These are phyloP conservation scores for Laburnicola sp. DNA, from an alignment of 2,329 filamentous ascomycete species.

Conservation along the genomic window DNA sequence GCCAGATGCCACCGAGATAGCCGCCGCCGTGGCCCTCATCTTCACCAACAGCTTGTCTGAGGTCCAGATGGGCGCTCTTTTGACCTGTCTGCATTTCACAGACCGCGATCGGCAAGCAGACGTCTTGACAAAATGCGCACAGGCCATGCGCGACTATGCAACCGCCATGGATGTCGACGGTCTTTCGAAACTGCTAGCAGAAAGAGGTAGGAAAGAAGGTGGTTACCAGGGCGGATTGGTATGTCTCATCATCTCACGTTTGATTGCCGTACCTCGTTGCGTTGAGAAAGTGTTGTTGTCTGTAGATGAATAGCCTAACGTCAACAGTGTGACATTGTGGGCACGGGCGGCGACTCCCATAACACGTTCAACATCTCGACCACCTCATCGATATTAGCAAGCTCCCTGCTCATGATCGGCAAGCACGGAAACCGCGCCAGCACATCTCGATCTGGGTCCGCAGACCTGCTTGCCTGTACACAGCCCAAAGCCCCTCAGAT, in stretches of 20 bases:
- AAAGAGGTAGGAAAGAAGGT: slow-evolving; percentile 67
- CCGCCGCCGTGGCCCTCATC: slow-evolving; percentile 84
- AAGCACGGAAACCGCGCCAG: slow-evolving; percentile 97
- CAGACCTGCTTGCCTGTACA: slow-evolving; percentile 82
- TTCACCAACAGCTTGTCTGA: slow-evolving; percentile 90
- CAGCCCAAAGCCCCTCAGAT: slow-evolving; percentile 73
- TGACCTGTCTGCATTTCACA: slow-evolving; percentile 92
- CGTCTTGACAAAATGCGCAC: slow-evolving; percentile 82
- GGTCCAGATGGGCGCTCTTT: slow-evolving; percentile 80
- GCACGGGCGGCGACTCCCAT: slow-evolving; percentile 93
- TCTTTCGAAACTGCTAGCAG: slow-evolving; percentile 64
- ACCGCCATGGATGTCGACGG: slow-evolving; percentile 67
- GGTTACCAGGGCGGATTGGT: slow-evolving; percentile 82
- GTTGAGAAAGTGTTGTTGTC: no score
- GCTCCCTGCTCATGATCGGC: slow-evolving; percentile 78
- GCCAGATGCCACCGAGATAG: slow-evolving; percentile 74
- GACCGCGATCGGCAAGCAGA: slow-evolving; percentile 80
- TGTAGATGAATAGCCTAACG: not conserved
- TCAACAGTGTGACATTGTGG: slow-evolving; percentile 84
- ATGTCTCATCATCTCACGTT: slow-evolving; percentile 44
- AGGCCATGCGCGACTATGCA: slow-evolving; percentile 80
- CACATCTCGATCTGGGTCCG: slow-evolving; percentile 93
- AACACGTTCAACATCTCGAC: slow-evolving; percentile 99
- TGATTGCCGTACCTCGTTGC: not conserved
- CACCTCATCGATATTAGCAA: slow-evolving; percentile 88